These are phyloP conservation scores for Pseudophaeomoniella oleicola DNA, from an alignment of 2,329 filamentous ascomycete genomes.

Conservation along the genomic window DNA sequence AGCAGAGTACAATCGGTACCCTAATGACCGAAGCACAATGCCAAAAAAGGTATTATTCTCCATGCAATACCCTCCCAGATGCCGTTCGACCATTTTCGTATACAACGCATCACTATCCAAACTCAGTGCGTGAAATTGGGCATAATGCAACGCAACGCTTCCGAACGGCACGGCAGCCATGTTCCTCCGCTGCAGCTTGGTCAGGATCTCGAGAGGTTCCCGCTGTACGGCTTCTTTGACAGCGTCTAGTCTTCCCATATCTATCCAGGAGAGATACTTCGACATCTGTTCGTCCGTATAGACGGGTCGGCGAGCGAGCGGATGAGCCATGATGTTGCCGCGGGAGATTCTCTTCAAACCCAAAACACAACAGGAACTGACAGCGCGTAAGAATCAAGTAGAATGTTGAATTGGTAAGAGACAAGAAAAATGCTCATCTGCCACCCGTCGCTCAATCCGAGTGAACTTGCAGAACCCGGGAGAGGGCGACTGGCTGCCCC, in stretches of 20 bases:
- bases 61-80: slow-evolving; percentile 46
- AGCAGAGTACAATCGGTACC: slow-evolving; percentile 38
- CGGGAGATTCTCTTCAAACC: too few species aligned
- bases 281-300: slow-evolving; percentile 22
- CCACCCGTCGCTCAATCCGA: too few species aligned
- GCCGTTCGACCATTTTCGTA: slow-evolving; percentile 35
- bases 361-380: too few species aligned
- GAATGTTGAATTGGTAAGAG: too few species aligned
- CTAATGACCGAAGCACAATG: slow-evolving; percentile 35
- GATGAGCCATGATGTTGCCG: slow-evolving; percentile 15
- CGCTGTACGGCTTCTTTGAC: slow-evolving; percentile 14
- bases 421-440: too few species aligned
- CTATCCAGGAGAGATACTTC: slow-evolving; percentile 20
- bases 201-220: slow-evolving; percentile 18
- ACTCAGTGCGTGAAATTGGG: slow-evolving; percentile 30
- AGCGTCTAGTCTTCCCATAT: slow-evolving; percentile 11
- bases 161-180: slow-evolving; percentile 39
- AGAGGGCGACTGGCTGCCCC: too few species aligned
- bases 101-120: slow-evolving; percentile 36
- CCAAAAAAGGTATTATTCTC: slow-evolving; percentile 42
- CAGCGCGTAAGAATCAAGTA: too few species aligned
- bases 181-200: slow-evolving; percentile 26
- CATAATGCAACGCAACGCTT: slow-evolving; percentile 42
- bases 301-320: slow-evolving; percentile 25
- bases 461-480: too few species aligned